Base-by-base conservation (phyloP, 371 early-diverging fungal species). In the Saksenaea oblongispora region DNA sequence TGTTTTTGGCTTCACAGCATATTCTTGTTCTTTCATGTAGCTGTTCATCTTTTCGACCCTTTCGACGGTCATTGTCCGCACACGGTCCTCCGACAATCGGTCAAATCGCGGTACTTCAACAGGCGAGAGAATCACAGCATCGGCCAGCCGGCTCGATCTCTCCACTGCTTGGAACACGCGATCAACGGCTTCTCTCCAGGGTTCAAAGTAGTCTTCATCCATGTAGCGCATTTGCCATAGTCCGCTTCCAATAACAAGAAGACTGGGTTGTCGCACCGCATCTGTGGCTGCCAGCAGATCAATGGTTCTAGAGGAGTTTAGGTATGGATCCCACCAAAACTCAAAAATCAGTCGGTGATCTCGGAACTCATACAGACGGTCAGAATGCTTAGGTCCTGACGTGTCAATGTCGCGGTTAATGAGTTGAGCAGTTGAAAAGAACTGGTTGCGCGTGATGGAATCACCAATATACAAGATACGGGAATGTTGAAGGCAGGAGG, bases 311-410 rank as follows among this genome's bases (percentile, higher is more conserved):
- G 87, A 76, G 0, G 80, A 58, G 66, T 90, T 88, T 60, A 85
- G 65, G 53, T 78, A 87, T 1, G 90, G 89, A 53, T 90, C 88
- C 88, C 89, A 90, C 75, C 82, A 85, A 54, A 90, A 87, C 24
- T 84, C 78, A 27, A 87, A 65, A 0, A 70, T 54, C 1, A 84
- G 67, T 10, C 71, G 69, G 2, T 75, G 65, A 3, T 63, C 63
- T 17, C 69, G 66, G 8, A 76, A 70, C 1, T 61, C 61, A 44
- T 66, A 67, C 17, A 56, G 47, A 18, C 78, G 70, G 62, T 84
- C 79, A 7, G 63, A 61, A 59, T 84, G 82, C 1, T 72, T 51
- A 2, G 76, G 65, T 7, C 80, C 79, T 8, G 59, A 67, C 3
- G 65, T 70, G 15, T 62, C 72, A 3, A 68, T 35, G 1, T 69